Conservation (phyloP, 1,139 yeast species). For the Yamadazyma conglobata region DNA sequence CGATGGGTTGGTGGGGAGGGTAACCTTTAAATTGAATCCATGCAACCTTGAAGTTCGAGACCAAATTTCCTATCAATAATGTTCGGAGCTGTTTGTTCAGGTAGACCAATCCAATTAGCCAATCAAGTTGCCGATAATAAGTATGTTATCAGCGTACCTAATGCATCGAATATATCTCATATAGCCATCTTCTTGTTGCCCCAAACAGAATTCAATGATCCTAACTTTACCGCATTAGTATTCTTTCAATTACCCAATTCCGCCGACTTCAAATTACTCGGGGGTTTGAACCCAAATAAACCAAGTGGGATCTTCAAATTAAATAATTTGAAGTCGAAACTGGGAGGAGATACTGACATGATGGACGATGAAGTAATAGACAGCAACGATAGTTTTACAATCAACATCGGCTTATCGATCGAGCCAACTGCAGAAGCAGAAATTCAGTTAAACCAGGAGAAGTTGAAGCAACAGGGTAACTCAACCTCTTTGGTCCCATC, state of each 20-base stretch:
- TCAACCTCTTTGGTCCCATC: constrained; percentile 20
- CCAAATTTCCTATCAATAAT: constrained; percentile 17
- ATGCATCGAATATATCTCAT: constrained; percentile 66
- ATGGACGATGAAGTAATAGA: constrained; percentile 35
- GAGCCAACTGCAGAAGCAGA: constrained; percentile 70
- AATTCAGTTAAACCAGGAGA: constrained; percentile 23
- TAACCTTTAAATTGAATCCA: not conserved
- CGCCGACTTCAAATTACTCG: constrained; percentile 72
- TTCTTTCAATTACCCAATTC: constrained; percentile 78
- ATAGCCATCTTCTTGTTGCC: constrained; percentile 77
- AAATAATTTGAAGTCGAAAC: constrained; percentile 35
- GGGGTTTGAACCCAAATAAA: constrained; percentile 67
- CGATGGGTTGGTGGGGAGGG: constrained; percentile 1
- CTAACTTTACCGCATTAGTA: constrained; percentile 73
- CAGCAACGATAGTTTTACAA: constrained; percentile 22
- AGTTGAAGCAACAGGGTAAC: constrained; percentile 21
- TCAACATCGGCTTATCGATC: constrained; percentile 83
- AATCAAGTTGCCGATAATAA: constrained; percentile 62
- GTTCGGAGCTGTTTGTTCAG: constrained; percentile 59
- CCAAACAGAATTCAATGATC: constrained; percentile 57
- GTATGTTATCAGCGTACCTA: constrained; percentile 57
- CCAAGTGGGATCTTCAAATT: constrained; percentile 91
- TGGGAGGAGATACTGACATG: constrained; percentile 23
- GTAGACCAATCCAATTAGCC: constrained; percentile 53
- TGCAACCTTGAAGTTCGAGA: not conserved